Base-by-base conservation (phyloP, 805 yeast species). In the Candida arabinofermentans region DNA sequence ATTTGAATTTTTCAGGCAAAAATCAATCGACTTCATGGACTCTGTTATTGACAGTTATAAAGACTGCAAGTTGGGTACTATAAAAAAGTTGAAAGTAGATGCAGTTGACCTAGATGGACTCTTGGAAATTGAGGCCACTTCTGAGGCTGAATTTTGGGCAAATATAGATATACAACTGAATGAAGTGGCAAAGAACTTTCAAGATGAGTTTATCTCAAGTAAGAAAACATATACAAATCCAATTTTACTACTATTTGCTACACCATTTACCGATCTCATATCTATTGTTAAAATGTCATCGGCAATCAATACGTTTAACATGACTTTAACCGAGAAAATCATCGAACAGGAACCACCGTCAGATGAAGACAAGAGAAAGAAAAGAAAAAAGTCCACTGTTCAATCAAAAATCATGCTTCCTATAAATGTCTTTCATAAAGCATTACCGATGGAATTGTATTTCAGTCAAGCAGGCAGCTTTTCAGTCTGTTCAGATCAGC, bases 171-270 rank as follows among this genome's bases (percentile, higher is more conserved):
- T 27, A 8, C 26, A 30, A 5, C 39, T 59, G 14, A 16, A 3
- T 2, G 32, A 37, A 2, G 21, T 54, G 3, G 51, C 55, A 1
- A 36, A 36, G 4, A 27, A 43, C 1, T 19, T 57, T 10, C 51
- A 51, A 19, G 42, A 47, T 14, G 32, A 40, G 3, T 37, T 41
- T 33, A 32, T 46, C n/a, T 36, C 44, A 32, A 30, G 12, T 37
- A 31, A 7, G 24, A 31, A 16, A 47, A 42, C 24, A 8, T n/a
- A 18, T 17, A 37, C 31, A 6, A 37, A 36, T 2, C 81, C 81
- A 7, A 61, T 79, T 14, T 58, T 81, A 12, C 54, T 81, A 5
- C 50, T 82, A 27, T 73, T 83, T 40, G 69, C 75, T 1, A 67
- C 72, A 41, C 72, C 69, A 24, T 67, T 71, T 42, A 55, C 57